Base-by-base conservation (phyloP, 192 early-diverging fungal species). In the Helicostylum pulchrum region DNA sequence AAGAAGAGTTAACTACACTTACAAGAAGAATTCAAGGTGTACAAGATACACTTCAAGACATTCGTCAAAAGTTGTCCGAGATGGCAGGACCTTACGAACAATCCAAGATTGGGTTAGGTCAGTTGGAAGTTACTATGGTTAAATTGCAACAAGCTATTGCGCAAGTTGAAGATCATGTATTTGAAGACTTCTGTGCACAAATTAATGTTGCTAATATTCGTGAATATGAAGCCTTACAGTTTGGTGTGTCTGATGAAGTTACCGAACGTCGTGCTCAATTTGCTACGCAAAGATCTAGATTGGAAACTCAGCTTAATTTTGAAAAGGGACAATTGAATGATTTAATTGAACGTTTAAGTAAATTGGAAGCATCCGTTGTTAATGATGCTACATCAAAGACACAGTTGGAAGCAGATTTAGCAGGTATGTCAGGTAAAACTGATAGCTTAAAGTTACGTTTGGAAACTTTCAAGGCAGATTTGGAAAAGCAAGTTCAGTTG, bases 221-320 rank as follows among this genome's bases (percentile, higher is more conserved):
- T 4, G 95, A 92, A 61, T 98, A 94, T 68, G 95, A 99, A 68
- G 83, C 83, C 17, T 75, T 82, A 23, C 86, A 89, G 47, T 76
- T 92, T 14, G 80, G 80, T 12, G 68, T 88, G 3, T 76, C 90
- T 2, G 85, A 90, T 61, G 89, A 95, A 64, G 70, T 79, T 0
- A 80, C 82, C 11, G 89, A 99, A 73, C 85, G 80, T 17, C 83
- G 88, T 36, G 61, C 92, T 49, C 84, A 89, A 65, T 93, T 94
- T 64, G 78, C 79, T 30, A 91, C 90, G 1, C 85, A 90, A 51
- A 76, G 86, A 52, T 90, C 94, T 12, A 86, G 90, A 53, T 70
- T 96, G 36, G 78, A 88, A 49, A 93, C 89, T 48, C 92, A 92
- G 81, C 83, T 85, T 11, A 75, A 77, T 15, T 95, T 95, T 77